A percentile compares a stretch with the other conserved stretches of the same genome.
These are phyloP conservation scores for Phallus indusiatus DNA, from an alignment of 768 basidiomycete genomes.

Conservation along the genomic window DNA sequence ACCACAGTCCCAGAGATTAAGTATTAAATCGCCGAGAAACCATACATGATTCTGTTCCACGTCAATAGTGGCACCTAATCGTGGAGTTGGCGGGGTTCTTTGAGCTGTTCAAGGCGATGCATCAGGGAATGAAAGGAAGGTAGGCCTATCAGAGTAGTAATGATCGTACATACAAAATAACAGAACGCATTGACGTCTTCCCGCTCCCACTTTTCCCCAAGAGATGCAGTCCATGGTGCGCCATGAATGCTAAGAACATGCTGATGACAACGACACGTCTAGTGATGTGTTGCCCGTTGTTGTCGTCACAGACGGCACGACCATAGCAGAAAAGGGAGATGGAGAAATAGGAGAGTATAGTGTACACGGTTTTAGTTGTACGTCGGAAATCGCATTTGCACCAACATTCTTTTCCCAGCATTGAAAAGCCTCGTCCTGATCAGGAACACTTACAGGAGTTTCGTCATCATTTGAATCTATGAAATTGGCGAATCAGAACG, in stretches of 20 bases:
- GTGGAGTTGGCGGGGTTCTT: slow-evolving; percentile 89
- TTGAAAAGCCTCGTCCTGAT: background rate
- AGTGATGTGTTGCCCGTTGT: background rate
- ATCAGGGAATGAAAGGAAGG: slow-evolving; percentile 9
- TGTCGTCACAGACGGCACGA: background rate
- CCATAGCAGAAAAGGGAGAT: background rate
- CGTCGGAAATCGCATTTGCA: background rate
- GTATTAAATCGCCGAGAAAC: slow-evolving; percentile 90
- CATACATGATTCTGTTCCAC: slow-evolving; percentile 97
- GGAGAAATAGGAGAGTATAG: background rate
- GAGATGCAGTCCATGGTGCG: slow-evolving; percentile 35
- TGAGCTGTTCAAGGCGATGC: slow-evolving; percentile 42
- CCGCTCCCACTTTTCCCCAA: slow-evolving; percentile 95
- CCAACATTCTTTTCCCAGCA: background rate
- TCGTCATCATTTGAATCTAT: slow-evolving; percentile 67
- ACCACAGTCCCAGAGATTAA: slow-evolving; percentile 98
- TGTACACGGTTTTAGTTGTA: background rate
- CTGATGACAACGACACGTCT: background rate
- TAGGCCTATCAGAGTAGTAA: background rate
- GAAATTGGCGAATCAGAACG: slow-evolving; percentile 31
- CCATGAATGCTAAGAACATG: background rate
- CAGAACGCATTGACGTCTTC: slow-evolving; percentile 96
- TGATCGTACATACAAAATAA: slow-evolving; percentile 91
- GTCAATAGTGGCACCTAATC: slow-evolving; percentile 94
- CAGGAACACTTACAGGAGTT: background rate